phyloP scores from a whole-genome alignment of 257 asterid species.

The Solanum peruvianum region DNA sequence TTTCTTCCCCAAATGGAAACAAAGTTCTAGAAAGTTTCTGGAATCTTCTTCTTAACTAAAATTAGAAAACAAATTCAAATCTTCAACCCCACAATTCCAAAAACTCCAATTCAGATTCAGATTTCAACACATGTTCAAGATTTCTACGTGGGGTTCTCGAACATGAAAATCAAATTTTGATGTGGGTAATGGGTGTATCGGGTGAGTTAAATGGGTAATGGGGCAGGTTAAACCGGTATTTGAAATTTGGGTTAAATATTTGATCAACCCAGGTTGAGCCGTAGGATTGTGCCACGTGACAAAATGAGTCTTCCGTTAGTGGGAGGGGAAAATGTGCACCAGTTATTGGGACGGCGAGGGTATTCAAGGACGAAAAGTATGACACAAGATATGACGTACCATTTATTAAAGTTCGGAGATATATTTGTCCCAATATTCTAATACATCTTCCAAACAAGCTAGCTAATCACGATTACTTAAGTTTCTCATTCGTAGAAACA shows the following conservation, averaged over 20 bases:
- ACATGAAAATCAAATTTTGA: background rate
- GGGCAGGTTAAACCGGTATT: no score
- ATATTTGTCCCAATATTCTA: background rate
- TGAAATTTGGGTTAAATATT: no score
- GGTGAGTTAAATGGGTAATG: no score
- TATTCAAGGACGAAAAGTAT: no score
- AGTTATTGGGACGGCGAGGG: no score
- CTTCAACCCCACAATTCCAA: background rate
- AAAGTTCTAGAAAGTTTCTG: background rate
- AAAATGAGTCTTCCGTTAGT: no score
- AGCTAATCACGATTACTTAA: background rate
- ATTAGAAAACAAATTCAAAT: background rate
- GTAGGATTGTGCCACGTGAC: no score
- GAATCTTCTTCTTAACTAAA: background rate
- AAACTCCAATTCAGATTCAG: background rate
- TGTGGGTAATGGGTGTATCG: no score
- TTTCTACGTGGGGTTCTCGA: background rate
- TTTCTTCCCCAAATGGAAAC: background rate
- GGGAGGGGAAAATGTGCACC: no score
- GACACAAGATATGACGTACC: no score
- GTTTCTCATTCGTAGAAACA: background rate
- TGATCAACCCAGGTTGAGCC: no score
- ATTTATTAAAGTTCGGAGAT: no score
- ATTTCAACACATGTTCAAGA: background rate
- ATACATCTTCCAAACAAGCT: background rate